Evolutionary conservation across 306 rosid species (phyloP).

Genomic region (Astragalus glycyphyllos): DNA sequence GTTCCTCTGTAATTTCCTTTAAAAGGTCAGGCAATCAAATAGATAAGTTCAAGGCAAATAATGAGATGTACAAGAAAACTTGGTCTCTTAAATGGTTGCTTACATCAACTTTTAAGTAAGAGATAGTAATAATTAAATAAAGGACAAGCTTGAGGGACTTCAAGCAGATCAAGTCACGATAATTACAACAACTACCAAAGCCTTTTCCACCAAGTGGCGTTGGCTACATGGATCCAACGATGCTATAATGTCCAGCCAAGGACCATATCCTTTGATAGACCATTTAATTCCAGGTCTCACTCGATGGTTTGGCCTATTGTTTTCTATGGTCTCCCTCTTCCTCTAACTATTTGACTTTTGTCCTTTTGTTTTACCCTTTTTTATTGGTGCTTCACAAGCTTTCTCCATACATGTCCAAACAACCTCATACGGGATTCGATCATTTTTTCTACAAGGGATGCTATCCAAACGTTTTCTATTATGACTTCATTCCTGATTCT

Average conservation of each 20-base stretch:
- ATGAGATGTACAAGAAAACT: slow-evolving; percentile 7
- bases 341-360: slow-evolving; percentile 14
- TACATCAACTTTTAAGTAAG: slow-evolving; percentile 26
- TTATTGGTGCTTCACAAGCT: background rate
- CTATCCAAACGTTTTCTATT: background rate
- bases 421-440: background rate
- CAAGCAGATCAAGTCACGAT: slow-evolving; percentile 23
- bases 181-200: slow-evolving; percentile 14
- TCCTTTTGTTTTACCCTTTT: background rate
- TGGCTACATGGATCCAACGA: background rate
- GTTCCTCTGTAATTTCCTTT: slow-evolving; percentile 73
- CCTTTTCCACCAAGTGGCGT: background rate
- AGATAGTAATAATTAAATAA: background rate
- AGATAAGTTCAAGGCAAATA: slow-evolving; percentile 38
- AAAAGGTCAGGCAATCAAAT: slow-evolving; percentile 44
- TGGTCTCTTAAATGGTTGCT: slow-evolving; percentile 31
- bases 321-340: slow-evolving; percentile 8
- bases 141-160: slow-evolving; percentile 16
- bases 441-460: background rate
- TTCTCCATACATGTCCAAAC: background rate
- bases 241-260: background rate
- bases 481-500: slow-evolving; percentile 9
- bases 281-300: background rate
- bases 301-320: background rate
- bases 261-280: background rate